phyloP scores from a whole-genome alignment of 306 rosid genomes.

The Amphicarpaea edgeworthii region DNA sequence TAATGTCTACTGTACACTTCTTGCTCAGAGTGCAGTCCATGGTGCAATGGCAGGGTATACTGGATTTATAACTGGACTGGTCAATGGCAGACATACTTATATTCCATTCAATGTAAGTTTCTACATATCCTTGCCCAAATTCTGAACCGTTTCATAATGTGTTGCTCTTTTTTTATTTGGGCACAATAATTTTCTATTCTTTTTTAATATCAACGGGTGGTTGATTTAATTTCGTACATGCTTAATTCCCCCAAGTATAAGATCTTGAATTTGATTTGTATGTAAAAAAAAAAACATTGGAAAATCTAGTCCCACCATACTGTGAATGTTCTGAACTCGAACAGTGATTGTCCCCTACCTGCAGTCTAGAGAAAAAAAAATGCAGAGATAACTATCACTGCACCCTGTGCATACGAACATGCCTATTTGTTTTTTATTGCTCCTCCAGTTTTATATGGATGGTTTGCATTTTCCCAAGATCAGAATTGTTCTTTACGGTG shows the following conservation, averaged over 20 bases:
- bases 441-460: slow-evolving; percentile 27
- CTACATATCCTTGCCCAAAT: not conserved
- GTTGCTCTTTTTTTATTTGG: slow-evolving; percentile 27
- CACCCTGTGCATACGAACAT: slow-evolving; percentile 18
- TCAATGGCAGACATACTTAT: slow-evolving; percentile 86
- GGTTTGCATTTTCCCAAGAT: slow-evolving; percentile 34
- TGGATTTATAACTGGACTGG: slow-evolving; percentile 79
- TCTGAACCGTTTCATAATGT: slow-evolving; percentile 19
- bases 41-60: slow-evolving; percentile 96
- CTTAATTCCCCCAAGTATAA: not conserved
- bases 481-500: slow-evolving; percentile 31
- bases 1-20: slow-evolving; percentile 88
- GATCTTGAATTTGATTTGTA: not conserved
- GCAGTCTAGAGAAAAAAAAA: not conserved
- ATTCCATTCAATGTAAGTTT: slow-evolving; percentile 80
- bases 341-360: not conserved
- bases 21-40: slow-evolving; percentile 93
- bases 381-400: slow-evolving; percentile 4
- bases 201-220: not conserved
- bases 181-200: not conserved
- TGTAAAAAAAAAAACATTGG: not conserved
- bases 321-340: not conserved
- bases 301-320: not conserved
- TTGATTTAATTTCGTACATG: not conserved
- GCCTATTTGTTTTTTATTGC: slow-evolving; percentile 12